These are phyloP conservation scores for Acrocalymma vagum DNA, from an alignment of 2,329 filamentous ascomycete species.

Conservation along the genomic window DNA sequence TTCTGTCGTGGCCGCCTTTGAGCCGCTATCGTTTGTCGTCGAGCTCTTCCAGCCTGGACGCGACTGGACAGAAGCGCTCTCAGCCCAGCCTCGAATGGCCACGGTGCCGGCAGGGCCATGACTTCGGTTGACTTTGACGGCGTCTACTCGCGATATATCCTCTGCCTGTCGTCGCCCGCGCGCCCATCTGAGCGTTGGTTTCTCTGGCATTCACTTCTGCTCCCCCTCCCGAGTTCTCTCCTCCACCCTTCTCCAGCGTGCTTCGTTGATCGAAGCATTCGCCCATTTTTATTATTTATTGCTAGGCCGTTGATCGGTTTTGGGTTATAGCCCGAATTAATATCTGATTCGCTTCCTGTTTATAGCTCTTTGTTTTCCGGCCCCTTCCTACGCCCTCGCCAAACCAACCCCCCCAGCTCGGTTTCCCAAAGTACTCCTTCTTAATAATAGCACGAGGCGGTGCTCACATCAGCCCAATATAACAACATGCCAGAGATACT, in stretches of 20 bases:
- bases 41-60: conserved; percentile 22
- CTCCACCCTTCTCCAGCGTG: conserved; percentile 27
- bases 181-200: conserved; percentile 29
- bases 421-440: conserved; percentile 37
- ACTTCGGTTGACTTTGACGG: too few relatives aligned
- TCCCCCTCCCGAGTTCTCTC: conserved; percentile 35
- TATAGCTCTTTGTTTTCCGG: conserved; percentile 31
- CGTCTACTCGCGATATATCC: conserved; percentile 48
- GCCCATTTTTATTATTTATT: conserved; percentile 43
- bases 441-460: conserved; percentile 48
- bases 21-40: conserved; percentile 43
- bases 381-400: conserved; percentile 22
- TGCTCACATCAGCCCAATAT: conserved; percentile 48
- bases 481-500: conserved; percentile 55
- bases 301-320: conserved; percentile 55
- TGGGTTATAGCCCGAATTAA: conserved; percentile 47
- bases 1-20: conserved; percentile 44
- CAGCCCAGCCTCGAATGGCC: conserved; percentile 38
- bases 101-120: conserved; percentile 37
- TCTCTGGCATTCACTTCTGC: conserved; percentile 46
- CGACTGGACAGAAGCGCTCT: conserved; percentile 41
- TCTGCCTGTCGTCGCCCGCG: conserved; percentile 34
- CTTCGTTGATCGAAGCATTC: conserved; percentile 58
- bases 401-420: conserved; percentile 29
- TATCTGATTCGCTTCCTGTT: conserved; percentile 34